Evolutionary conservation across 352 stramenopile species (phyloP).

Genomic region (Saprolegnia diclina): DNA sequence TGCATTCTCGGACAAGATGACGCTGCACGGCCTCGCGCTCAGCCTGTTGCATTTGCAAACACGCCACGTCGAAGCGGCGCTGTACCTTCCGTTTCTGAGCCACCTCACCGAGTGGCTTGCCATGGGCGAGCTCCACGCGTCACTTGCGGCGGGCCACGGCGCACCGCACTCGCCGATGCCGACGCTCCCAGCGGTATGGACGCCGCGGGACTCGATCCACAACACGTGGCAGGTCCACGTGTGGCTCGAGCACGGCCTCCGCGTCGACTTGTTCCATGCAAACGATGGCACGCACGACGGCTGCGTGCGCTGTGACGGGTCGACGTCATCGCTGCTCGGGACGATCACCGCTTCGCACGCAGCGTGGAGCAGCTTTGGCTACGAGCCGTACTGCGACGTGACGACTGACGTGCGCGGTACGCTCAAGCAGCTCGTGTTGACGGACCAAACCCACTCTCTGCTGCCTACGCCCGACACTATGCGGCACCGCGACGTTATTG

Average conservation of each 20-base stretch:
- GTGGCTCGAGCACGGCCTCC: constrained; percentile 3
- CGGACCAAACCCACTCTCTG: neutral
- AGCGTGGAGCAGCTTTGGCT: neutral
- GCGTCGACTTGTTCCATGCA: constrained; percentile 42
- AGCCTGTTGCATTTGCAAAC: neutral
- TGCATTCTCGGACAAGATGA: constrained; percentile 14
- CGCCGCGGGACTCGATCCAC: neutral
- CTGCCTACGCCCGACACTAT: neutral
- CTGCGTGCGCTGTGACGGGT: constrained; percentile 35
- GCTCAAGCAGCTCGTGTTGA: neutral
- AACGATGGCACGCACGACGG: constrained; percentile 40
- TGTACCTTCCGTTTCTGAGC: constrained; percentile 1
- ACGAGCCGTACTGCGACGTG: constrained; percentile 6
- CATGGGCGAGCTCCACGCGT: neutral
- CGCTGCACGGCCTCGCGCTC: neutral
- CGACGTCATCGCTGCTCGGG: constrained; percentile 29
- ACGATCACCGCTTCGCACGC: neutral
- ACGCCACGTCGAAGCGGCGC: neutral
- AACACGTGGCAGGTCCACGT: neutral
- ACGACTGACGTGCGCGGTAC: constrained; percentile 1
- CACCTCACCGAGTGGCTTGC: neutral
- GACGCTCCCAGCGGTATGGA: neutral
- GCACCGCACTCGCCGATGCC: neutral
- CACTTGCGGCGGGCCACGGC: neutral
- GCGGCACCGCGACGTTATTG: neutral